Base-by-base conservation (phyloP, 2,329 filamentous ascomycete species). In the Tolypocladium sp. region DNA sequence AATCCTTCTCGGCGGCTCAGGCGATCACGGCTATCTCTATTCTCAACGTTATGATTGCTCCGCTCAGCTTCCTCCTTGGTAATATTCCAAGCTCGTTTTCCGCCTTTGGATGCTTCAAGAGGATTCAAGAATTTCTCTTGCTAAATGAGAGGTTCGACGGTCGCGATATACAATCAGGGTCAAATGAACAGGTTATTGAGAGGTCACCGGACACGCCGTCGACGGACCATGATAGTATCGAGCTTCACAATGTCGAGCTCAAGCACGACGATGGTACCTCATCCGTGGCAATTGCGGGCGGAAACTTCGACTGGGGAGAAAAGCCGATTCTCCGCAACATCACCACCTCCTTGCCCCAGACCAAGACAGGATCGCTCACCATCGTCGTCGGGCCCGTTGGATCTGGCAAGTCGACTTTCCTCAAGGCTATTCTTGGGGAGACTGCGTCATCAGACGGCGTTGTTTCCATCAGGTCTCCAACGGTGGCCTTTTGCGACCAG, bases 341-440 rank as follows among this genome's bases (percentile, higher is more conserved):
- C 44, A 68, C 62, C 53, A 62, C 64, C 2, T 62, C 61, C 5
- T 64, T 71, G 8, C 59, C 65, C 1, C 42, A 52, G 2, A 51
- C 58, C 4, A 57, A 62, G 15, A 62, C 62, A 17, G 68, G 68
- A 20, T 67, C 67, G 0, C 63, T 69, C 8, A 67, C 69, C 17
- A 68, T 71, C 58, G 41, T 73, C 5, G 58, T 71, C 15, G 70
- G 71, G 0, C 70, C 70, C 0, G 65, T 73, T 13, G 69, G 68
- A 3, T 70, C 65, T 10, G 70, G 70, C 10, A 72, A 72, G 42
- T 72, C 70, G 0, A 72, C 64, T 20, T 27, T 72, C 1, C 58
- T 72, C 4, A 71, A 71, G 56, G 66, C 67, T 1, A 66, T 72
- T 2, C 44, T 73, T 1, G 71, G 71, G 1, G 71, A 73, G 60